A percentile compares a stretch with the other conserved stretches of the same genome.
phyloP scores from a whole-genome alignment of 345 rosid genomes.

The Salix purpurea region DNA sequence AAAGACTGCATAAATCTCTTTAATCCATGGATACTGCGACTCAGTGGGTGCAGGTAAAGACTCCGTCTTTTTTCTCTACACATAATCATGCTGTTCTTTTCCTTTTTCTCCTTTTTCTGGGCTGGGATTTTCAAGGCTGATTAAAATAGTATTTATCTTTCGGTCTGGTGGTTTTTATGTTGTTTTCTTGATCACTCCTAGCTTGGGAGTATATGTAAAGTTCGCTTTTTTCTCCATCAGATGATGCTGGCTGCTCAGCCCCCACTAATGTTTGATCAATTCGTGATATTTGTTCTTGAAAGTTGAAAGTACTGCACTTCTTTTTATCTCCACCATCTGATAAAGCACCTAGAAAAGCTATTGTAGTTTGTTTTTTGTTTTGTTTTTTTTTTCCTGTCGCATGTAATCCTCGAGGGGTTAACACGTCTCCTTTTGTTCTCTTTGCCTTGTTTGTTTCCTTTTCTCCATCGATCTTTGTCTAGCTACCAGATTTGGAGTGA shows the following conservation, averaged over 20 bases:
- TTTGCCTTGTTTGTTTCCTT: slow-evolving; percentile 22
- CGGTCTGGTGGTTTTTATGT: background rate
- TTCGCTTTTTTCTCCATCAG: slow-evolving; percentile 7
- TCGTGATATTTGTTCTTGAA: slow-evolving; percentile 19
- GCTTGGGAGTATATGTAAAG: background rate
- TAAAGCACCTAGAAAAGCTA: slow-evolving; percentile 18
- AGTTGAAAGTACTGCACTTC: slow-evolving; percentile 12
- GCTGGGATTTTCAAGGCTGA: slow-evolving; percentile 9
- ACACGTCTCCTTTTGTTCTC: slow-evolving; percentile 18
- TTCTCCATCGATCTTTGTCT: background rate
- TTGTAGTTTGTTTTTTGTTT: slow-evolving; percentile 1
- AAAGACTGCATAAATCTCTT: slow-evolving; percentile 16
- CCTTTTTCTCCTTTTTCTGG: background rate
- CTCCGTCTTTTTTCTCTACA: slow-evolving; percentile 7
- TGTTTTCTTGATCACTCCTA: slow-evolving; percentile 1
- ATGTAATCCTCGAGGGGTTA: slow-evolving; percentile 20
- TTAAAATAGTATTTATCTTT: background rate
- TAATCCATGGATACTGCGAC: slow-evolving; percentile 36
- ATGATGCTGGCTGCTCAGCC: slow-evolving; percentile 22
- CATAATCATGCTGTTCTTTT: slow-evolving; percentile 15
- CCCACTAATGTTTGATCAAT: slow-evolving; percentile 23
- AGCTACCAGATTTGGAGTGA: background rate
- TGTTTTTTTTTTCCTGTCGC: slow-evolving; percentile 14
- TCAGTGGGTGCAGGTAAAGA: slow-evolving; percentile 45
- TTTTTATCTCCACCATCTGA: slow-evolving; percentile 15